Base-by-base conservation (phyloP, 2,329 filamentous ascomycete genomes). In the Mycosphaerella arachidis region DNA sequence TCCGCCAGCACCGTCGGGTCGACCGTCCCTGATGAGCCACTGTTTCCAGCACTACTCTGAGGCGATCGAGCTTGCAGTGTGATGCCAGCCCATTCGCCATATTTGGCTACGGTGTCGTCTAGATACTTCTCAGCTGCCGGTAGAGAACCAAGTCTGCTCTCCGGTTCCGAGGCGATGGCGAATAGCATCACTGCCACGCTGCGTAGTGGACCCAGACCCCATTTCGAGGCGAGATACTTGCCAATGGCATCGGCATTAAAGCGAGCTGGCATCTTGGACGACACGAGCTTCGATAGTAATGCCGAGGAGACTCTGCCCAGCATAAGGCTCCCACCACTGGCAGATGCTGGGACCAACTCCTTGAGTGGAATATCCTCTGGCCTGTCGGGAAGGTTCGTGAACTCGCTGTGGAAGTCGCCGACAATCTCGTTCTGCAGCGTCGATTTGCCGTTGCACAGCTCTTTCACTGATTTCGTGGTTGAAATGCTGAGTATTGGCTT, bases 401-500 rank as follows among this genome's bases (percentile, higher is more conserved):
- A 97, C 78, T 97, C 93, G 76, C 97, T 97, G 75, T 92, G 92
- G 64, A 97, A 79, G 74, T 97, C 93, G 78, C 93, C 93, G 30
- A 97, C 85, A 66, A 97, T 97, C 78, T 97, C 93, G 76, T 97
- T 97, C 75, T 97, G 93, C 30, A 97, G 85, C 9, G 93, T 97
- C 4, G 93, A 97, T 82, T 97, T 97, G 72, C 92, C 92, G 96
- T 68, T 54, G 29, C 35, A 93, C 68, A 97, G 81, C 77, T 97
- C 93, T 76, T 97, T 97, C 79, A 97, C 96, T 55, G 93, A 92
- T 78, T 97, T 91, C 92, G 54, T 92, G 93, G 40, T 43, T n/a
- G 40, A 16, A 43, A 43, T 43, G 40, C 40, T 43, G 13, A 43
- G 13, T 43, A 43, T 43, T 7, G 40, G 40, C 40, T 43, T 43